Conservation (phyloP, 192 early-diverging fungal species). For the Thoreauomyces humboldtii region DNA sequence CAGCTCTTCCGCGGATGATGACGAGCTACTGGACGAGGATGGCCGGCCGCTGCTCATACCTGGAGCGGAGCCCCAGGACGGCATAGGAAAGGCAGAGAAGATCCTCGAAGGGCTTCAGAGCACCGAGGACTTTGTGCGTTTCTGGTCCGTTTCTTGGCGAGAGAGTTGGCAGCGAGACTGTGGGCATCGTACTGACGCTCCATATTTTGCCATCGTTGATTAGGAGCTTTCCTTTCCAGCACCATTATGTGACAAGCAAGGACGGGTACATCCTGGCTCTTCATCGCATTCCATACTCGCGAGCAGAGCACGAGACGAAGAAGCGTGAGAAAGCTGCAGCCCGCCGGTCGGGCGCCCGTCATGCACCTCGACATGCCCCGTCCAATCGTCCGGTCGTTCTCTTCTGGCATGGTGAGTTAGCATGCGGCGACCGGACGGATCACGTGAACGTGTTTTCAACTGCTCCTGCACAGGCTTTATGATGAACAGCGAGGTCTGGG, state of each 20-base stretch:
- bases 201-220: not conserved
- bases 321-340: slow-evolving; percentile 17
- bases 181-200: not conserved
- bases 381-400: slow-evolving; percentile 78
- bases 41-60: slow-evolving; percentile 32
- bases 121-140: slow-evolving; percentile 48
- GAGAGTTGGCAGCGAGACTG: too few species aligned
- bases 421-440: too few species aligned
- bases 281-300: slow-evolving; percentile 69
- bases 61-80: not conserved
- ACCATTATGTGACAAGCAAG: slow-evolving; percentile 79
- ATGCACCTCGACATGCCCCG: not conserved
- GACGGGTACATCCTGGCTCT: slow-evolving; percentile 84
- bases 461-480: too few species aligned
- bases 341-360: not conserved
- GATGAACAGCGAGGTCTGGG: slow-evolving; percentile 91
- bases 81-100: slow-evolving; percentile 30
- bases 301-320: slow-evolving; percentile 14
- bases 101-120: slow-evolving; percentile 34
- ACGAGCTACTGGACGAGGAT: not conserved
- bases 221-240: slow-evolving; percentile 81
- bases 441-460: too few species aligned
- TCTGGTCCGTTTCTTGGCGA: slow-evolving; percentile 33
- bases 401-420: slow-evolving; percentile 89
- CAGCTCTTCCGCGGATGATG: not conserved